Evolutionary conservation across 1,284 basidiomycete species (phyloP).

Genomic region (Cutaneotrichosporon sp.): DNA sequence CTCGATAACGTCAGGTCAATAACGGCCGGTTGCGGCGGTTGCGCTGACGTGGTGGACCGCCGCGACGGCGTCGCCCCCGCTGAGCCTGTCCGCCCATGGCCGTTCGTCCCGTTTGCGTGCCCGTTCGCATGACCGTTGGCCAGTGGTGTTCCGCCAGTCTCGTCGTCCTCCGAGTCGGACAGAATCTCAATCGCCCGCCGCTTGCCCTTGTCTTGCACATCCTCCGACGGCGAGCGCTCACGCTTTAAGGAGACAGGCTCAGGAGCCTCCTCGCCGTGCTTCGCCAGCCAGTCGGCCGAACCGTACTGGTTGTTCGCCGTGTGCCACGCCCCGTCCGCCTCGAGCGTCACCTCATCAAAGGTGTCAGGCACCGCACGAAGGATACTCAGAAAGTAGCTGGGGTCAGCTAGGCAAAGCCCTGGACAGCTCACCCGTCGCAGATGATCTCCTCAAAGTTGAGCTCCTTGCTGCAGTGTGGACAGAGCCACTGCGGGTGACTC

Average conservation of each 20-base stretch:
- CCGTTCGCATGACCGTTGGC: not conserved
- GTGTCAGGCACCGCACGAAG: conserved; percentile 55
- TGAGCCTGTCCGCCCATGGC: not conserved
- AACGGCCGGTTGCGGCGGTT: conserved; percentile 41
- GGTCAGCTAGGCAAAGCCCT: conserved; percentile 1
- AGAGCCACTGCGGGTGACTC: conserved; percentile 91
- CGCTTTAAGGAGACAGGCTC: conserved; percentile 1
- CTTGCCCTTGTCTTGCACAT: conserved; percentile 20
- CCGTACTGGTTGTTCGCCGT: conserved; percentile 78
- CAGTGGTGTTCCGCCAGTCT: conserved; percentile 49
- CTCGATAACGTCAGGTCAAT: conserved; percentile 75
- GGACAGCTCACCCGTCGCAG: conserved; percentile 70
- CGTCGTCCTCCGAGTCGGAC: conserved; percentile 69
- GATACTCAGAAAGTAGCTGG: conserved; percentile 29
- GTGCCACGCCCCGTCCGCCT: conserved; percentile 93
- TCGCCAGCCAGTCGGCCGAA: conserved; percentile 61
- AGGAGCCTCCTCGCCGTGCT: conserved; percentile 5
- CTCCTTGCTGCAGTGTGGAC: conserved; percentile 85
- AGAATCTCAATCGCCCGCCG: conserved; percentile 60
- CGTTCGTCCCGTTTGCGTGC: conserved; percentile 4
- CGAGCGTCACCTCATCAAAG: conserved; percentile 87
- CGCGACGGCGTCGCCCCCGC: not conserved
- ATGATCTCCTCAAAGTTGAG: conserved; percentile 77
- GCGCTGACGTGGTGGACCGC: conserved; percentile 4
- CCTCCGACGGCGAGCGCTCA: conserved; percentile 1